Evolutionary conservation across 2,329 filamentous ascomycete species (phyloP), one percentile per base, ranked within the genome.

Genomic region (Xylariaceae sp.): DNA sequence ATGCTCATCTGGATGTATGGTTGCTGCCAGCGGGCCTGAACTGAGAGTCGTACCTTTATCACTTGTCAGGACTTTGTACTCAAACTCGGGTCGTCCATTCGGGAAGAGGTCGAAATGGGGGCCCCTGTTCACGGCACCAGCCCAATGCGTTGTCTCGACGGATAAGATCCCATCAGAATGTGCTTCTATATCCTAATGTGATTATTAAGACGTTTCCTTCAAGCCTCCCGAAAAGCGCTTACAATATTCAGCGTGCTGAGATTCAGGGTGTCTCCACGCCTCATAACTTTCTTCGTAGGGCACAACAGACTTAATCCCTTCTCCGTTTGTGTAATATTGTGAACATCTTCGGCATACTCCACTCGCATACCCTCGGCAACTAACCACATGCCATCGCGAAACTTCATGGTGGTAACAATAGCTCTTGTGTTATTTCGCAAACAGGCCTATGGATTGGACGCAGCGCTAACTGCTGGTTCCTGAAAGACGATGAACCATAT

Each of bases 331-430:
- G 75, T 78, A 49, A 81, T 73, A 7, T 79, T 77, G 66, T 85
- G 81, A 16, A 89, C 76, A 58, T 89, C 85, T 71, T 89, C 86
- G 32, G 86, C 87, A 63, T 88, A 88, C 66, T 88, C 83, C 21
- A 86, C 78, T 48, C 78, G 76, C 68, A 86, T 79, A 58, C 80
- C 82, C 70, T 85, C 81, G 54, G 81, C 84, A 42, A 81, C 78
- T 47, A 88, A 75, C 87, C 87, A 89, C 86, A 88, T 86, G 62
- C 82, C 82, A 80, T 86, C 82, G 61, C 82, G 81, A 64, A 86
- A 85, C 74, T 83, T 85, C 83, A 85, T 85, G 43, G 63, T 50
- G 48, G 50, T 47, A 12, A 23, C 20, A 46, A 29, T 20, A 20
- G 7, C 52, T 43, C 2, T 43, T 44, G 16, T 20, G 19, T 14